These are phyloP conservation scores for Malassezia brasiliensis DNA, from an alignment of 1,284 basidiomycete species.

Conservation along the genomic window DNA sequence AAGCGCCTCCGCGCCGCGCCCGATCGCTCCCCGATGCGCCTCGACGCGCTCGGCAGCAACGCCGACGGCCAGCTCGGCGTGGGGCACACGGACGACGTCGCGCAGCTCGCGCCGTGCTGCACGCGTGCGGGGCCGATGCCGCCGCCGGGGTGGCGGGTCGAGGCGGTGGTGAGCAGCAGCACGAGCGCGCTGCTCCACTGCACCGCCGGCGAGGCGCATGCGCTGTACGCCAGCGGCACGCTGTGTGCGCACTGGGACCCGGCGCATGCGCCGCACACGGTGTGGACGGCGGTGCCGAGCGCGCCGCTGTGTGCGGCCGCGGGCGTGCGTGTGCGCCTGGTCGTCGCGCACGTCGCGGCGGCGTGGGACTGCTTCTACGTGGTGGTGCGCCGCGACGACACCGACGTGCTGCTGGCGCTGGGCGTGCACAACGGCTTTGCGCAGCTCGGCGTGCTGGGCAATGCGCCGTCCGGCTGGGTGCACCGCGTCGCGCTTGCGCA, in stretches of 20 bases:
- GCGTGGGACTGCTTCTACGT: conserved; percentile 12
- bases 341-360: background rate
- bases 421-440: conserved; percentile 8
- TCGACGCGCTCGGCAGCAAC: conserved; percentile 13
- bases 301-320: background rate
- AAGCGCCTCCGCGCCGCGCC: background rate
- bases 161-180: background rate
- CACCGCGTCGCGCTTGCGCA: background rate
- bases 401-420: conserved; percentile 2
- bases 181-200: background rate
- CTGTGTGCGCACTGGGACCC: background rate
- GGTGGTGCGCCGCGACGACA: background rate
- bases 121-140: background rate
- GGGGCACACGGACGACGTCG: conserved; percentile 6
- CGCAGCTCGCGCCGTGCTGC: background rate
- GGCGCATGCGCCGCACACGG: background rate
- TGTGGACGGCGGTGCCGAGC: background rate
- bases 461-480: background rate
- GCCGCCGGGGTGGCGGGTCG: background rate
- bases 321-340: background rate
- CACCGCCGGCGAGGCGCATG: background rate
- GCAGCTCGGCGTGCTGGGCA: background rate
- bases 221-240: background rate
- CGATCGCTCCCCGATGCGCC: background rate
- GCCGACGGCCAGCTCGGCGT: conserved; percentile 14